Conservation (phyloP, 805 yeast genomes). For the Yarrowia alimentaria region DNA sequence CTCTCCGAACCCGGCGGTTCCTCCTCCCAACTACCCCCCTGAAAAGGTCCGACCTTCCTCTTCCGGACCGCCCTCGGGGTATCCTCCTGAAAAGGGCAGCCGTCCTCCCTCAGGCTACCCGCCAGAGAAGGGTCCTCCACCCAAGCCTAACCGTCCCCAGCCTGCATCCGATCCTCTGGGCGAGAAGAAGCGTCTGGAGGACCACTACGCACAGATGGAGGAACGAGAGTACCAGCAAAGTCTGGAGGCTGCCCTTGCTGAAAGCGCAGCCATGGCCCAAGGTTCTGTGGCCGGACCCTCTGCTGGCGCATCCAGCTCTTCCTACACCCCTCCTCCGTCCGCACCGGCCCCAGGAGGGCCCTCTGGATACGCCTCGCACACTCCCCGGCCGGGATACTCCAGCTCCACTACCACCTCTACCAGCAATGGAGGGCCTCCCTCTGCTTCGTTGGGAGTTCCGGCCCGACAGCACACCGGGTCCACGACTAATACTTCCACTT, state of each 20-base stretch:
- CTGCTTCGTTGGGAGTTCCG: conserved; percentile 5
- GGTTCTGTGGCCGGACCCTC: conserved; percentile 4
- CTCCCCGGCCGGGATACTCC: conserved; percentile 17
- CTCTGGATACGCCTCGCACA: conserved; percentile 12
- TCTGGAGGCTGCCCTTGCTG: conserved; percentile 17
- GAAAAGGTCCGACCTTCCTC: conserved; percentile 12
- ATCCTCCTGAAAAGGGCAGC: conserved; percentile 17
- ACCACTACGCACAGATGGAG: conserved; percentile 14
- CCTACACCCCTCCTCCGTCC: background rate
- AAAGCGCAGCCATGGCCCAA: conserved; percentile 5
- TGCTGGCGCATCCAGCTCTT: background rate
- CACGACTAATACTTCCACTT: conserved; percentile 2
- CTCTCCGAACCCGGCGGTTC: conserved; percentile 1
- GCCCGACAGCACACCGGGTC: conserved; percentile 11
- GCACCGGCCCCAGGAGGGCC: conserved; percentile 20
- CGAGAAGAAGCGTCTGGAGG: conserved; percentile 16
- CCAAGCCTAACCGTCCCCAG: conserved; percentile 14
- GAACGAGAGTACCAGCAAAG: conserved; percentile 24
- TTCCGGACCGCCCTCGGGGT: conserved; percentile 5
- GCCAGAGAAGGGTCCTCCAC: conserved; percentile 17
- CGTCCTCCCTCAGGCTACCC: conserved; percentile 12
- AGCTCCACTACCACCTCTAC: conserved; percentile 2
- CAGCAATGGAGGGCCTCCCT: background rate
- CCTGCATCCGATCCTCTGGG: conserved; percentile 18
- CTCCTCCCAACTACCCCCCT: conserved; percentile 16